phyloP scores from a whole-genome alignment of 768 basidiomycete genomes.

The Tephrocybe rancida region DNA sequence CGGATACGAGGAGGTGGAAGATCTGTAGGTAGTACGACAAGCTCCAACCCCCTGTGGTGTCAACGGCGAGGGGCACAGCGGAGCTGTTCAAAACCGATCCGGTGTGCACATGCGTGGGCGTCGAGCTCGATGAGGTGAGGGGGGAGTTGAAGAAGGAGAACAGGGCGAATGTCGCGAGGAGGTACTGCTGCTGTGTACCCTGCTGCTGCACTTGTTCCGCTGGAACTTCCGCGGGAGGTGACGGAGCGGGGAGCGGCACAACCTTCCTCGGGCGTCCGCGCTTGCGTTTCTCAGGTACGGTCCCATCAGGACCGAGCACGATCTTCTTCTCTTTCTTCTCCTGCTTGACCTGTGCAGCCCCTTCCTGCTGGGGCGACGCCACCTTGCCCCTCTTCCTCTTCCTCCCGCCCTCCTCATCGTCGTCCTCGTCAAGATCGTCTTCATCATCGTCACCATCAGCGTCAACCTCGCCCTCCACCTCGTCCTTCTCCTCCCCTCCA shows the following conservation, averaged over 20 bases:
- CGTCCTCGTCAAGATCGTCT: constrained; percentile 60
- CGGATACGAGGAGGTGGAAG: constrained; percentile 67
- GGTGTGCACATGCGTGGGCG: constrained; percentile 49
- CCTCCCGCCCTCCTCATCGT: constrained; percentile 48
- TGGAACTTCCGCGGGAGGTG: constrained; percentile 31
- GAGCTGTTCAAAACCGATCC: constrained; percentile 55
- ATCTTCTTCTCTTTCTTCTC: constrained; percentile 58
- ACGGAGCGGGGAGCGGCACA: constrained; percentile 41
- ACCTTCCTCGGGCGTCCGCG: constrained; percentile 82
- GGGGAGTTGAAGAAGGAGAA: constrained; percentile 88
- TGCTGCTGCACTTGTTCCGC: constrained; percentile 14
- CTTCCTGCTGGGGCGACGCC: constrained; percentile 24
- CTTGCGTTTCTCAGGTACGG: constrained; percentile 76
- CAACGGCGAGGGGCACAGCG: constrained; percentile 18
- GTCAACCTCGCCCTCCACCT: constrained; percentile 59
- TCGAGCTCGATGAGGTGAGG: constrained; percentile 42
- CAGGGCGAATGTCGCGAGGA: constrained; percentile 80
- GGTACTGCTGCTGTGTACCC: constrained; percentile 53
- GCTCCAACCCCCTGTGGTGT: constrained; percentile 33
- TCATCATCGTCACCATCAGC: constrained; percentile 59
- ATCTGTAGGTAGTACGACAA: constrained; percentile 59
- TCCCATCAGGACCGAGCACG: constrained; percentile 28
- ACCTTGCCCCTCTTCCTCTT: constrained; percentile 69
- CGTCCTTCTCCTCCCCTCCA: constrained; percentile 77
- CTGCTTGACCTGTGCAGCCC: constrained; percentile 25